Evolutionary conservation across 176 grass and related monocot genomes (phyloP), one percentile per base, ranked within the genome.

Genomic region (Raddia distichophylla): DNA sequence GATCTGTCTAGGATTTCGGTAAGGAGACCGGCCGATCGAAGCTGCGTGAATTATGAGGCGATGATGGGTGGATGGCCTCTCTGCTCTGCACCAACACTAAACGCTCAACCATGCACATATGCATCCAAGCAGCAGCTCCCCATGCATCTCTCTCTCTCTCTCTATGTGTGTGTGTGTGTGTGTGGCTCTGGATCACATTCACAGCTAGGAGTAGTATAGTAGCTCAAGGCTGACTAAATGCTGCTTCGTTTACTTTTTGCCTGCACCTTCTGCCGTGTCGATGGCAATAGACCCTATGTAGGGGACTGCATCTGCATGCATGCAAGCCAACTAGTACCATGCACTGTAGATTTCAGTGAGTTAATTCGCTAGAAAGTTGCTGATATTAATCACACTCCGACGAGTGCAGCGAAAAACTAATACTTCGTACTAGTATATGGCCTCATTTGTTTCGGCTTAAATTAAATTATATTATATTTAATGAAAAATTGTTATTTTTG

Each of bases 1-100:
- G n/a, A 89, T 89, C 87, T 73, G 65, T 56, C 57, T 89, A 64
- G 77, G 87, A 77, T 85, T 77, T 58, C 42, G 84, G 68, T 27
- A 8, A 33, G 20, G 47, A 32, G 49, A 32, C 7, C 16, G 44
- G 8, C 10, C 6, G 7, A 5, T 14, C 14, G 50, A 16, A 80
- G 67, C 47, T 58, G 34, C 50, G 34, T 8, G 71, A 75, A 84
- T 85, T 80, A 85, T 80, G 76, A 85, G 82, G 69, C 17, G 82
- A 89, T 76, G 61, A 84, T 88, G 37, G 37, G 4, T 40, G 37
- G 3, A 40, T 40, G 81, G 42, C 75, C 59, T 70, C 78, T 27
- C 27, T 27, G 27, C 27, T 27, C 27, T 73, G 59, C 49, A 1
- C 43, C 67, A 13, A 33, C 44, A 72, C 79, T 78, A 64, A 77